Conservation (phyloP, 768 basidiomycete species). For the Cyclocybe aegerita region DNA sequence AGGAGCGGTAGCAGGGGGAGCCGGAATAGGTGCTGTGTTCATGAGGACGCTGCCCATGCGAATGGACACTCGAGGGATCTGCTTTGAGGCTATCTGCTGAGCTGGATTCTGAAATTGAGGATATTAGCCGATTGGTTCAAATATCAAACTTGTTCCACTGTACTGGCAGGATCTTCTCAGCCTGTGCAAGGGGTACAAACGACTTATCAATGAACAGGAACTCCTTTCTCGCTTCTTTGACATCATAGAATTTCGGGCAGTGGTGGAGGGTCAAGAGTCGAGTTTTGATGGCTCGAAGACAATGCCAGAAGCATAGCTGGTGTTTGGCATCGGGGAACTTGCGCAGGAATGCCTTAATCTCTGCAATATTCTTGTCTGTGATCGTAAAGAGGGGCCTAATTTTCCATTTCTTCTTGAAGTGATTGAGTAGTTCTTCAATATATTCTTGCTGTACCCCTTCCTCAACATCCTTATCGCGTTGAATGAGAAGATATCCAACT, state of each 20-base stretch:
- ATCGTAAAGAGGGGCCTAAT: conserved; percentile 23
- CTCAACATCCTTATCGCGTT: conserved; percentile 11
- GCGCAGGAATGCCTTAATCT: conserved; percentile 27
- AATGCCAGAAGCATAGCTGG: conserved; percentile 39
- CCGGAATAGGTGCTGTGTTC: too few species aligned
- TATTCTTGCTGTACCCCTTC: conserved; percentile 24
- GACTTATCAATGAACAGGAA: conserved; percentile 25
- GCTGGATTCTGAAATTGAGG: too few species aligned
- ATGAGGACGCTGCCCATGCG: too few species aligned
- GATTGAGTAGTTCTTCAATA: conserved; percentile 20
- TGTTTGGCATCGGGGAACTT: conserved; percentile 29
- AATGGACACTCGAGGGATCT: too few species aligned
- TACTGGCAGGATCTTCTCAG: too few species aligned
- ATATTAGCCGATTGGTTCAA: too few species aligned
- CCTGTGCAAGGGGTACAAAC: conserved; percentile 24
- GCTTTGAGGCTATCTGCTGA: too few species aligned
- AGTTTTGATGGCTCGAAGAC: conserved; percentile 23
- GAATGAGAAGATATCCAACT: conserved; percentile 27
- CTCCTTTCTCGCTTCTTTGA: conserved; percentile 18
- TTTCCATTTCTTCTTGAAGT: conserved; percentile 21
- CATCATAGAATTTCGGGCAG: conserved; percentile 26
- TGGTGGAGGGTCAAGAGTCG: conserved; percentile 23
- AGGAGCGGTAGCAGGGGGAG: too few species aligned
- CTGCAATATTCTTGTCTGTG: conserved; percentile 29
- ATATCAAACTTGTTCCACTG: too few species aligned